These are phyloP conservation scores for Melocanna baccifera DNA, from an alignment of 176 grass and related monocot species.

Conservation along the genomic window DNA sequence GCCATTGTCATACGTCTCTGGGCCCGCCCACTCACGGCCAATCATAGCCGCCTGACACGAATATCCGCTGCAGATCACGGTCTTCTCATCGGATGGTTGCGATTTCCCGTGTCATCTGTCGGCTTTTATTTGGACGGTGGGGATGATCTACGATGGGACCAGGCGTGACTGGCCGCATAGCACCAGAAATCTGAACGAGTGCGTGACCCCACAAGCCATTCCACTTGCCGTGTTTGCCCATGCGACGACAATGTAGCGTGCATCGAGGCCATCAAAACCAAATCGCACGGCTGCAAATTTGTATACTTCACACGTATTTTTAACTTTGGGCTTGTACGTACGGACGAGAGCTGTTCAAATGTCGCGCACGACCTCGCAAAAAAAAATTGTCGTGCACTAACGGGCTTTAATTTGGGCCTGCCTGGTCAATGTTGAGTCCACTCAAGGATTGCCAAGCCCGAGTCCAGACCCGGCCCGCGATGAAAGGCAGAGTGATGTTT, in stretches of 20 bases:
- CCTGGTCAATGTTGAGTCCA: background rate
- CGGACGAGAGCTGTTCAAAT: background rate
- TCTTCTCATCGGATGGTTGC: background rate
- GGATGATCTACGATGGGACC: background rate
- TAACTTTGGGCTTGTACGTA: background rate
- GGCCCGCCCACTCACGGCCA: background rate
- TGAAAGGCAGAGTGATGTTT: background rate
- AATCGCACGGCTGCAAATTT: constrained; percentile 1
- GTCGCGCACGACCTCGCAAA: too few relatives aligned
- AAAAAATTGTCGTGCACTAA: too few relatives aligned
- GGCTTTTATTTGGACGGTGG: background rate
- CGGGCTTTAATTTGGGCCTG: background rate
- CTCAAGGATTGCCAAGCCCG: background rate
- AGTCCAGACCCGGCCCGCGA: background rate
- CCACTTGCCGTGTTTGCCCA: background rate
- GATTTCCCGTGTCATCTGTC: background rate
- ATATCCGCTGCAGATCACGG: constrained; percentile 9
- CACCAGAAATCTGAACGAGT: background rate
- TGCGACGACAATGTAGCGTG: background rate
- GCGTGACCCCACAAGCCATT: background rate
- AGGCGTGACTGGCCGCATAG: background rate
- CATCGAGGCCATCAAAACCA: background rate
- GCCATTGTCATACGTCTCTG: background rate
- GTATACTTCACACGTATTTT: background rate
- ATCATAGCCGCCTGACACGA: constrained; percentile 16